Percentiles rank a stretch among this genome's conserved stretches.
These are phyloP conservation scores for Solanum sejunctum DNA, from an alignment of 257 asterid genomes.

Conservation along the genomic window DNA sequence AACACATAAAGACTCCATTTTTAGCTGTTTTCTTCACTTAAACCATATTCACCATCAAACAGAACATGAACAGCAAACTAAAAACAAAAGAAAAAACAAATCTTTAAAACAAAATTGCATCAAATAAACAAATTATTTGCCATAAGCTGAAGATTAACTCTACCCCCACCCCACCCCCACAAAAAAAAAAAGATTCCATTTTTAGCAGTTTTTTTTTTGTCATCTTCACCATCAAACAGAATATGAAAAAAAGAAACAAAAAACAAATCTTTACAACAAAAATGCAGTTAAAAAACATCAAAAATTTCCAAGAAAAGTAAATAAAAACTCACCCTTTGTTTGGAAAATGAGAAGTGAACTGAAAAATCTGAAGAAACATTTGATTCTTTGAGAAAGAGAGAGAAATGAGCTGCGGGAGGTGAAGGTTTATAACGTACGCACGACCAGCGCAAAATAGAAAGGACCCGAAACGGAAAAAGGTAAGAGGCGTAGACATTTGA, in stretches of 20 bases:
- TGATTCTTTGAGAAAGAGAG: neutral
- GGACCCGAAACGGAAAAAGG: neutral
- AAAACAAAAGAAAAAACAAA: neutral
- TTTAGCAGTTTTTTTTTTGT: neutral
- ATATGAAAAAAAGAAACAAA: neutral
- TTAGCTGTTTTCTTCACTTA: neutral
- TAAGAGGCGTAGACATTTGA: neutral
- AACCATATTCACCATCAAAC: neutral
- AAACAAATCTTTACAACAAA: neutral
- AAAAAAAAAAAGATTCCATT: neutral
- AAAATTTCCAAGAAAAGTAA: neutral
- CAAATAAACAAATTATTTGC: neutral
- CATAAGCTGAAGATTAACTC: neutral
- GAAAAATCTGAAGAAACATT: slow-evolving; percentile 4
- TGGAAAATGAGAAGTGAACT: neutral
- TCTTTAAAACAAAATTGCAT: neutral
- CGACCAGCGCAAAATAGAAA: slow-evolving; percentile 7
- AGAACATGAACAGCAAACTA: neutral
- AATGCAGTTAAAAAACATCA: neutral
- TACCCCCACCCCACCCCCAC: neutral
- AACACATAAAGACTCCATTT: neutral
- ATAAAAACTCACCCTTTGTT: slow-evolving; percentile 4
- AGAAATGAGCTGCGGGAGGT: slow-evolving; percentile 8
- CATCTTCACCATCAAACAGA: neutral
- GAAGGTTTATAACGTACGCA: slow-evolving; percentile 19